Evolutionary conservation across 2,329 filamentous ascomycete genomes (phyloP).

Genomic region (Colletotrichum tanaceti): DNA sequence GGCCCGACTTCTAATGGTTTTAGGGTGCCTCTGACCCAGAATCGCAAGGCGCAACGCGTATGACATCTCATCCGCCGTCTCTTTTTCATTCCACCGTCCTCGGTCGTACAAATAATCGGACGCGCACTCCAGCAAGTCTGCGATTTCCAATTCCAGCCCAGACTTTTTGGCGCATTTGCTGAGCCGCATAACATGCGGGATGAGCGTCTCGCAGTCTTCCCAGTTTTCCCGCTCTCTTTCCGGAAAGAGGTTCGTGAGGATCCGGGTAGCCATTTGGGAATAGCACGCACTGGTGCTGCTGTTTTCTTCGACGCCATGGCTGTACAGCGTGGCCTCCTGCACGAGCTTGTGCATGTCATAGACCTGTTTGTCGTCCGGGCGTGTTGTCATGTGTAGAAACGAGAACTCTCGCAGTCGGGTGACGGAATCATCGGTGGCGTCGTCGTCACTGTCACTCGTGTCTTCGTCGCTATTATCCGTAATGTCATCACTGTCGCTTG

Average conservation of each 20-base stretch:
- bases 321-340: neutral
- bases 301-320: neutral
- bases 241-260: neutral
- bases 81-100: neutral
- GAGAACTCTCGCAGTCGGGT: neutral
- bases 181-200: neutral
- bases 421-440: neutral
- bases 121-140: neutral
- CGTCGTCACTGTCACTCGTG: neutral
- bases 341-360: neutral
- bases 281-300: neutral
- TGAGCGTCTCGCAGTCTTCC: no score
- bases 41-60: neutral
- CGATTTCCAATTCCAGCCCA: neutral
- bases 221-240: neutral
- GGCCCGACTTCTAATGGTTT: neutral
- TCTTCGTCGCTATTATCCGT: neutral
- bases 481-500: no score
- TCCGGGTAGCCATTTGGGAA: neutral
- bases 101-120: neutral
- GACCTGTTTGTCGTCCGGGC: neutral
- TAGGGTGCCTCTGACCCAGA: neutral
- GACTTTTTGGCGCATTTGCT: neutral
- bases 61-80: rapidly evolving
- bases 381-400: neutral